Evolutionary conservation across 1,284 basidiomycete species (phyloP).

Genomic region (Fistulinella staudtii): DNA sequence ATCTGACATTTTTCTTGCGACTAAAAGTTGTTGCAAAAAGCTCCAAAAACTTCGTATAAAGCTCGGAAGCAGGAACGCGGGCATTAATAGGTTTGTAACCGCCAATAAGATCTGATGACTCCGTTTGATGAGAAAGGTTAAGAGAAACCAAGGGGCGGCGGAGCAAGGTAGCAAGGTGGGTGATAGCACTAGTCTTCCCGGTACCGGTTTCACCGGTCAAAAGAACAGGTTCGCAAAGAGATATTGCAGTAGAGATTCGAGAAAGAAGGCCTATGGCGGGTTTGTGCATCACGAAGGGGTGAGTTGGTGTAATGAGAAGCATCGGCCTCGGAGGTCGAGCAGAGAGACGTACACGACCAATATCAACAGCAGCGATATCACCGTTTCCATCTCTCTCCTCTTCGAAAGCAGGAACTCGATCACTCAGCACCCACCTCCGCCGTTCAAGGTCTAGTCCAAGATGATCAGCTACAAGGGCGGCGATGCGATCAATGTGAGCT

Average conservation of each 20-base stretch:
- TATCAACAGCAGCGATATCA: conserved; percentile 46
- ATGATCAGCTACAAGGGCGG: conserved; percentile 54
- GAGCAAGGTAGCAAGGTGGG: conserved; percentile 82
- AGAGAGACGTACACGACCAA: conserved; percentile 55
- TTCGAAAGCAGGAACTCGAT: conserved; percentile 67
- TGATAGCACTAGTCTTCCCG: conserved; percentile 93
- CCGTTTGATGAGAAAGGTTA: conserved; percentile 96
- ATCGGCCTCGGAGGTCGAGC: conserved; percentile 41
- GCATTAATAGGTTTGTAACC: conserved; percentile 95
- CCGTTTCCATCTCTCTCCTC: conserved; percentile 67
- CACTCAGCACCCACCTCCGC: conserved; percentile 50
- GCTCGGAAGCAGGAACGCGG: conserved; percentile 66
- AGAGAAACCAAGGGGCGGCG: conserved; percentile 80
- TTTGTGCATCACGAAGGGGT: conserved; percentile 88
- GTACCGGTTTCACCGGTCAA: conserved; percentile 98
- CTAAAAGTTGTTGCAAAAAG: conserved; percentile 91
- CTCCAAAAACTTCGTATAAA: conserved; percentile 78
- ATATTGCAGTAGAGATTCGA: conserved; percentile 74
- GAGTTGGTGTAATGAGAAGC: conserved; percentile 32
- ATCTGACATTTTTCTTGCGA: conserved; percentile 85
- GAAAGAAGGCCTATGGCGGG: conserved; percentile 83
- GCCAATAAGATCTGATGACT: conserved; percentile 91
- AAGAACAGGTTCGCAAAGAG: conserved; percentile 80
- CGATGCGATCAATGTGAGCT: conserved; percentile 48
- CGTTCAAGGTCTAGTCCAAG: conserved; percentile 66